Evolutionary conservation across 2,329 filamentous ascomycete species (phyloP), one percentile per base, ranked within the genome.

Genomic region (Penicillium sp.): DNA sequence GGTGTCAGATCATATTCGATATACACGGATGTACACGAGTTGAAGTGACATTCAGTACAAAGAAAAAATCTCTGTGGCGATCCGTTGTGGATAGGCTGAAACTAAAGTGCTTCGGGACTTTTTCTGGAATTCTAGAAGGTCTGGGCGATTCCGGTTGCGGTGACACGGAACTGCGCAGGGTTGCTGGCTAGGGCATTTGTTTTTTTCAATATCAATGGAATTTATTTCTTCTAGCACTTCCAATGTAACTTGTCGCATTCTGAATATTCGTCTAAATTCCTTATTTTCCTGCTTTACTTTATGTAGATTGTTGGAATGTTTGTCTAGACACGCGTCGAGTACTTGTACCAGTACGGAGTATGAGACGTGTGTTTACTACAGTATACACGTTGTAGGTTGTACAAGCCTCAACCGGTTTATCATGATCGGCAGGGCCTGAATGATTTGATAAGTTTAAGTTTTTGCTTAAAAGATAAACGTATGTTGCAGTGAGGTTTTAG

Each of bases 41-140:
- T 18, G 18, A 27, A 27, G 34, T 36, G 34, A n/a, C 34, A 34
- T 34, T 34, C 34, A 6, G 40, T 22, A 18, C 18, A 18, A 18
- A 18, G 18, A 18, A 34, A 27, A 39, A 53, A 39, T 48, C 43
- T 42, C 38, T 36, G 60, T 61, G 60, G 60, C 60, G 60, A 62
- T 61, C 60, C 60, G 32, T 48, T 47, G n/a, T 51, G 41, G 53
- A 47, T 42, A 24, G 16, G 44, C 16, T 31, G 38, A 48, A 47
- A 40, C 45, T 50, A 49, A 36, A 24, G 47, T 55, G 44, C 53
- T 63, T 61, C 57, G 57, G 42, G 44, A 47, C 34, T 22, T 63
- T 36, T 63, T 60, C 57, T 58, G 58, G 61, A 63, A 57, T 56
- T 55, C 57, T 55, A 58, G 52, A 55, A 59, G 55, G 45, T n/a